phyloP scores from a whole-genome alignment of 768 basidiomycete species.

The Ramaria sp. region DNA sequence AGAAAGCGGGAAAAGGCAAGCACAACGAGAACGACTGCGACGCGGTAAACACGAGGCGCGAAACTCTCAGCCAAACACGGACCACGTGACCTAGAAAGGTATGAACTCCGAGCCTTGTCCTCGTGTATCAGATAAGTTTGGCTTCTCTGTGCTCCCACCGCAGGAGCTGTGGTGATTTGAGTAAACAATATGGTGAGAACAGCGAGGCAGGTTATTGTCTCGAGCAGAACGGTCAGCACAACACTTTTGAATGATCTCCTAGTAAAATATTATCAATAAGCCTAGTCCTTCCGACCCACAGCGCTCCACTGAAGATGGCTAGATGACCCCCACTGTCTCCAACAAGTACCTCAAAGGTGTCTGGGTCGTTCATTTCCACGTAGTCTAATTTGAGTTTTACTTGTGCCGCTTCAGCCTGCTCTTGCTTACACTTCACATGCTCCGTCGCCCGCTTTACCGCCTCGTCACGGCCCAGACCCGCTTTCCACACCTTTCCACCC shows the following conservation, averaged over 20 bases:
- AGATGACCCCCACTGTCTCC: conserved; percentile 21
- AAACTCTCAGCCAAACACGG: conserved; percentile 2
- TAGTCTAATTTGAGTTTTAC: conserved; percentile 70
- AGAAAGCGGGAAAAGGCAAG: conserved; percentile 8
- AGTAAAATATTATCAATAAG: conserved; percentile 89
- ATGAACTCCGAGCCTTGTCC: neutral
- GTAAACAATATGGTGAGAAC: neutral
- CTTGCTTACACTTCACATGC: conserved; percentile 18
- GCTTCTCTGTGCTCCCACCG: neutral
- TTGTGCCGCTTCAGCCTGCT: conserved; percentile 15
- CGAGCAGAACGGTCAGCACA: conserved; percentile 16
- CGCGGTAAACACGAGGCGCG: conserved; percentile 11
- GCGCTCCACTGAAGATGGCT: conserved; percentile 74
- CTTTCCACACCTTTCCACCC: conserved; percentile 45
- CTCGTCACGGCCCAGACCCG: conserved; percentile 30
- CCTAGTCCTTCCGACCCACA: conserved; percentile 79
- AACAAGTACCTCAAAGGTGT: conserved; percentile 58
- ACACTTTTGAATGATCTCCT: conserved; percentile 33
- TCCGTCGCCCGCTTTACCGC: conserved; percentile 19
- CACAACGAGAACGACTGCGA: conserved; percentile 1
- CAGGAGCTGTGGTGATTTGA: neutral
- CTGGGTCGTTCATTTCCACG: conserved; percentile 76
- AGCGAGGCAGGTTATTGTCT: neutral
- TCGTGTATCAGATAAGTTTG: conserved; percentile 2
- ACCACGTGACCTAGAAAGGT: conserved; percentile 3